Percentiles rank a stretch among this genome's conserved stretches.
Evolutionary conservation across 306 rosid genomes (phyloP).

Genomic region (Cucurbita ficifolia): DNA sequence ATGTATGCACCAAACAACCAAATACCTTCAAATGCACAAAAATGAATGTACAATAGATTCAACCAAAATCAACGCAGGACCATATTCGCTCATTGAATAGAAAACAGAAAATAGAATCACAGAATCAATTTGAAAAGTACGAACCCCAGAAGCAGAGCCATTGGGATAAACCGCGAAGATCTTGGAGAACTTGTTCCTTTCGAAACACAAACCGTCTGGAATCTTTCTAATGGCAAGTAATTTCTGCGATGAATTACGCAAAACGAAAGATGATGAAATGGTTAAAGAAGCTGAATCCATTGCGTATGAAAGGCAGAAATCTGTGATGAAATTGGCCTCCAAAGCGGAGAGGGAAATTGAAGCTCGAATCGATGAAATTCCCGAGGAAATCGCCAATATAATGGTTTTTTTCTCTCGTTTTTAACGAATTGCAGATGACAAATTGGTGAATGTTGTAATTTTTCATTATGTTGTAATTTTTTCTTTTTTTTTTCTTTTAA

Average conservation of each 20-base stretch:
- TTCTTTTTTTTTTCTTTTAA: too few relatives aligned
- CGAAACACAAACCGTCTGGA: slow-evolving; percentile 13
- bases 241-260: slow-evolving; percentile 15
- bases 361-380: not conserved
- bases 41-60: not conserved
- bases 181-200: slow-evolving; percentile 13
- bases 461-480: too few relatives aligned
- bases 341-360: not conserved
- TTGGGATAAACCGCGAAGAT: slow-evolving; percentile 26
- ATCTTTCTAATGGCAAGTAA: not conserved
- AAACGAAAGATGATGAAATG: slow-evolving; percentile 24
- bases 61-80: too few relatives aligned
- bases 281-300: slow-evolving; percentile 34
- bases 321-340: not conserved
- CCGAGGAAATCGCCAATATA: not conserved
- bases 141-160: slow-evolving; percentile 40
- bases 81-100: too few relatives aligned
- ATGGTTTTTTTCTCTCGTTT: too few relatives aligned
- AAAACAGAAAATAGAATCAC: not conserved
- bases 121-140: slow-evolving; percentile 1
- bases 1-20: not conserved
- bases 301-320: not conserved
- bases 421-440: too few relatives aligned
- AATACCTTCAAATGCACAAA: not conserved
- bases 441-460: too few relatives aligned